These are phyloP conservation scores for Penicillium dipodomyicola DNA, from an alignment of 495 filamentous ascomycete genomes.

Conservation along the genomic window DNA sequence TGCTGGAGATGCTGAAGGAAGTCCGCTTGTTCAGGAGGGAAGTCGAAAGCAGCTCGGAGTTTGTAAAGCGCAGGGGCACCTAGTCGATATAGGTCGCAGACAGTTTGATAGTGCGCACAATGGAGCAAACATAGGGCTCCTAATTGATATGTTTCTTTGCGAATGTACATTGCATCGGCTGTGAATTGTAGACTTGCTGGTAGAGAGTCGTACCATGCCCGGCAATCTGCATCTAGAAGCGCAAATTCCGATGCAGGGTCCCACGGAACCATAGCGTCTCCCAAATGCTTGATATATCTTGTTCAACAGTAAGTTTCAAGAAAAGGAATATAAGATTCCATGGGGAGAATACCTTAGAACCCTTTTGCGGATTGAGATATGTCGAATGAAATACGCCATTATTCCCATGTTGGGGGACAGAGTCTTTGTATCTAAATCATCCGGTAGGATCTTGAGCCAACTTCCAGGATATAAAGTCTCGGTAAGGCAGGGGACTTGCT, in stretches of 20 bases:
- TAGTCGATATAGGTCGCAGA: slow-evolving; percentile 35
- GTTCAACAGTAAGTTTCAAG: background rate
- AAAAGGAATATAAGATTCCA: too few relatives aligned
- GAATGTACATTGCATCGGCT: slow-evolving; percentile 31
- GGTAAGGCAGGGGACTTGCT: slow-evolving; percentile 30
- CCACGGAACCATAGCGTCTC: slow-evolving; percentile 32
- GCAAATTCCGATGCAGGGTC: slow-evolving; percentile 30
- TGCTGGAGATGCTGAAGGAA: slow-evolving; percentile 26
- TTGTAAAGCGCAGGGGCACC: slow-evolving; percentile 35
- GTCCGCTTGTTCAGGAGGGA: slow-evolving; percentile 27
- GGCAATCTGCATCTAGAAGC: slow-evolving; percentile 25
- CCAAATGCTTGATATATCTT: slow-evolving; percentile 36
- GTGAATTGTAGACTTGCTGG: slow-evolving; percentile 31
- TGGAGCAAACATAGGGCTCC: slow-evolving; percentile 33
- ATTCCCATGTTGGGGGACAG: slow-evolving; percentile 31
- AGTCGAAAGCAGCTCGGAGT: slow-evolving; percentile 31
- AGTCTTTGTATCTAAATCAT: slow-evolving; percentile 13
- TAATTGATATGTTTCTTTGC: slow-evolving; percentile 31
- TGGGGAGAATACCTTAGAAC: slow-evolving; percentile 20
- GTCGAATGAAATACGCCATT: slow-evolving; percentile 34
- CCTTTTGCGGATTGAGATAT: slow-evolving; percentile 31
- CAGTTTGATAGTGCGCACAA: slow-evolving; percentile 32
- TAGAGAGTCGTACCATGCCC: slow-evolving; percentile 30
- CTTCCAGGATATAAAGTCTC: slow-evolving; percentile 26
- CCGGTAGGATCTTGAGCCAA: slow-evolving; percentile 26